Evolutionary conservation across 2,329 filamentous ascomycete genomes (phyloP).

Genomic region (Raffaelea deltoideospora): DNA sequence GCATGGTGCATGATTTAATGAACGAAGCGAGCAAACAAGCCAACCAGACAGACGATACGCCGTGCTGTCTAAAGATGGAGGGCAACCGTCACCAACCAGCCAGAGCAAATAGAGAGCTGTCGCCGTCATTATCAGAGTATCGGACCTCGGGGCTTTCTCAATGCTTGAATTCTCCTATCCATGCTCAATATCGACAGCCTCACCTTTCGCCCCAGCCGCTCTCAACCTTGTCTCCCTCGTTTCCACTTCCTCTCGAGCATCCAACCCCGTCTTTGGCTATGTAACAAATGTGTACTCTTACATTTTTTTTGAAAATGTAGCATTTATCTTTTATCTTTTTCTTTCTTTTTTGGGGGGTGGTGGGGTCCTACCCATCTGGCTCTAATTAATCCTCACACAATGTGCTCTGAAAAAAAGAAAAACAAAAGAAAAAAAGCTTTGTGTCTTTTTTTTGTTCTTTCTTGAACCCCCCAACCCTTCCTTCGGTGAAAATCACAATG

Average conservation of each 20-base stretch:
- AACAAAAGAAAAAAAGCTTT: too few species aligned
- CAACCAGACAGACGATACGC: too few species aligned
- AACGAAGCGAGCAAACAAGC: too few species aligned
- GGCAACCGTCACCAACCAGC: too few species aligned
- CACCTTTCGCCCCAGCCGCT: background rate
- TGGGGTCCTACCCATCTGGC: background rate
- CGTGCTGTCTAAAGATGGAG: too few species aligned
- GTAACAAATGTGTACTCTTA: constrained; percentile 7
- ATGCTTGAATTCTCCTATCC: too few species aligned
- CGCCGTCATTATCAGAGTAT: too few species aligned
- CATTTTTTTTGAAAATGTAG: constrained; percentile 2
- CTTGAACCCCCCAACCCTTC: background rate
- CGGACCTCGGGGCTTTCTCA: too few species aligned
- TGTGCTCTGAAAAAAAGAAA: too few species aligned
- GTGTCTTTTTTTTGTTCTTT: background rate
- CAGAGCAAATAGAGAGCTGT: too few species aligned
- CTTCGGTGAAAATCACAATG: too few species aligned
- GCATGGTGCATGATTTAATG: too few species aligned
- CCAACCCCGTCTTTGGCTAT: constrained; percentile 1
- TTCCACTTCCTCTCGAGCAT: background rate
- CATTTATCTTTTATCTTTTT: background rate
- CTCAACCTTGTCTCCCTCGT: background rate
- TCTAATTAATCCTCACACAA: background rate
- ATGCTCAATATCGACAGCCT: background rate
- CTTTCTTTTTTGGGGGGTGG: constrained; percentile 1